phyloP scores from a whole-genome alignment of 139 green algal genomes.

The Chlorella vulgaris region DNA sequence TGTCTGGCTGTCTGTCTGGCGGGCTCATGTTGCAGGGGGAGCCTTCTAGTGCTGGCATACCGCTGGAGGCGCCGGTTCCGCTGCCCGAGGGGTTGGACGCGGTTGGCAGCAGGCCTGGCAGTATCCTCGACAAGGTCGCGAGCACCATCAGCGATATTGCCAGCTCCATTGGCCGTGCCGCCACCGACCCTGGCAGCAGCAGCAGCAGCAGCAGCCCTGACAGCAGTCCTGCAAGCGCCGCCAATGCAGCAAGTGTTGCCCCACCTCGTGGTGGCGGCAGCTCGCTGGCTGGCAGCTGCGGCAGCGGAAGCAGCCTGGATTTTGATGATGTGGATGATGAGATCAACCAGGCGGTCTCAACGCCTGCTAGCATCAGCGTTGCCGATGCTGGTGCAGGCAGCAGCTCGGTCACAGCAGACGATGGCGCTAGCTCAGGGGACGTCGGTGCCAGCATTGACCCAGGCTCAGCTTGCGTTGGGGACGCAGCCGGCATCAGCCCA shows the following conservation, averaged over 20 bases:
- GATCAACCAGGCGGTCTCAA: background rate
- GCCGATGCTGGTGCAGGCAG: background rate
- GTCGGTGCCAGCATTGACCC: background rate
- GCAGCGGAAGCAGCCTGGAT: too few species aligned
- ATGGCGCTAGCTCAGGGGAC: background rate
- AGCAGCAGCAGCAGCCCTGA: too few species aligned
- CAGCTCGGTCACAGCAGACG: background rate
- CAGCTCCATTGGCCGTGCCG: too few species aligned
- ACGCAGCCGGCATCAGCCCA: too few species aligned
- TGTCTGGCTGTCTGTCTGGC: background rate
- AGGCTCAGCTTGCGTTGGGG: too few species aligned
- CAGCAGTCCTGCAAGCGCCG: too few species aligned
- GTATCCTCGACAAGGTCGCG: background rate
- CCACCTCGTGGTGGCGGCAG: too few species aligned
- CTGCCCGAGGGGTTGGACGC: conserved; percentile 8
- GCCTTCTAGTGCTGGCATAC: conserved; percentile 43
- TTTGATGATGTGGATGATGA: too few species aligned
- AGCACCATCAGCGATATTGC: background rate
- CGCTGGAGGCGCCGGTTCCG: conserved; percentile 20
- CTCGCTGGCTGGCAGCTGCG: too few species aligned
- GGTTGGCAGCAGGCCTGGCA: background rate
- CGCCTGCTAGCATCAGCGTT: background rate
- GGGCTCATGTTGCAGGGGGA: conserved; percentile 55
- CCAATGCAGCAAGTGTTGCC: too few species aligned
- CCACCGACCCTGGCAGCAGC: too few species aligned